Evolutionary conservation across 192 early-diverging fungal species (phyloP).

Genomic region (Coemansia sp.): DNA sequence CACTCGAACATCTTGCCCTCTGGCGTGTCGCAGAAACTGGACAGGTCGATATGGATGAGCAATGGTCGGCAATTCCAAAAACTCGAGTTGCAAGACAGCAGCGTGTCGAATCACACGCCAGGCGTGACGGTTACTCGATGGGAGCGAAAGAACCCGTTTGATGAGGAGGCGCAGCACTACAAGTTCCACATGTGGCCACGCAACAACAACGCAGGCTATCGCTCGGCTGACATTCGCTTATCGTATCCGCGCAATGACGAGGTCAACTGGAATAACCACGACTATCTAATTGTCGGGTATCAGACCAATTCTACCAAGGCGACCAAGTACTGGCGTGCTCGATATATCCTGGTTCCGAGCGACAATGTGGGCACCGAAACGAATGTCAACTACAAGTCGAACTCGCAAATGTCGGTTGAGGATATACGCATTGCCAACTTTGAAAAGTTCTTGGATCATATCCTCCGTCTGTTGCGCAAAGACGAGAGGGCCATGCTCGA

Average conservation of each 20-base stretch:
- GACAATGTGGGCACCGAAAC: slow-evolving; percentile 61
- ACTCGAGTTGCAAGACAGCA: slow-evolving; percentile 68
- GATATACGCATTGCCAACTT: slow-evolving; percentile 86
- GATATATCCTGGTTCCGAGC: slow-evolving; percentile 87
- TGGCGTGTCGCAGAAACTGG: slow-evolving; percentile 12
- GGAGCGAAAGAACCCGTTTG: slow-evolving; percentile 65
- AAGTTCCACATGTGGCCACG: slow-evolving; percentile 81
- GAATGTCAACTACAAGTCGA: slow-evolving; percentile 55
- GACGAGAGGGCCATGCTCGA: slow-evolving; percentile 31
- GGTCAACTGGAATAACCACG: slow-evolving; percentile 95
- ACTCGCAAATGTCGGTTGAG: slow-evolving; percentile 78
- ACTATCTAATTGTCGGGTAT: slow-evolving; percentile 87
- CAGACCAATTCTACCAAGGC: slow-evolving; percentile 79
- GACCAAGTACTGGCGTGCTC: slow-evolving; percentile 79
- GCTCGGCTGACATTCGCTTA: slow-evolving; percentile 61
- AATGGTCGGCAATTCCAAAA: slow-evolving; percentile 91
- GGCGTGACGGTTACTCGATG: slow-evolving; percentile 83
- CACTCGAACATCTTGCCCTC: slow-evolving; percentile 7
- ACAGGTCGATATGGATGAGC: slow-evolving; percentile 67
- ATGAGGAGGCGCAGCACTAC: slow-evolving; percentile 63
- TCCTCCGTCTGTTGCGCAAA: slow-evolving; percentile 33
- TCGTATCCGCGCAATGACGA: slow-evolving; percentile 70
- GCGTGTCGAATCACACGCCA: slow-evolving; percentile 62
- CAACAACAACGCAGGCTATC: slow-evolving; percentile 66
- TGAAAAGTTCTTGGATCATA: slow-evolving; percentile 77